These are phyloP conservation scores for Lasiodiplodia citricola DNA, from an alignment of 2,329 filamentous ascomycete species.

Conservation along the genomic window DNA sequence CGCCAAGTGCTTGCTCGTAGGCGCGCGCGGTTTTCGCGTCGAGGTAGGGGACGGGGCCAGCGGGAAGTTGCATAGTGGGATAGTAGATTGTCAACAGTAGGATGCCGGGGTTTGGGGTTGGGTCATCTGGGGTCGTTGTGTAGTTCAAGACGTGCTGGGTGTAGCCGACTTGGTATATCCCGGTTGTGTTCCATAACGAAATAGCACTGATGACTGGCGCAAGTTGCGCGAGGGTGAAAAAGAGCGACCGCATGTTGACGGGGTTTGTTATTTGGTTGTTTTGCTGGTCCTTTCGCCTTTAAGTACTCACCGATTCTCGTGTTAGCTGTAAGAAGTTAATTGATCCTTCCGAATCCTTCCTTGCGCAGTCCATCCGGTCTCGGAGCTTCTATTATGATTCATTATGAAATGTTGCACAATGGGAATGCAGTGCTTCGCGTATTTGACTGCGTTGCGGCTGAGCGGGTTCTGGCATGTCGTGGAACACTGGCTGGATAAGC, in stretches of 20 bases:
- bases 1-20: constrained; percentile 26
- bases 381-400: neutral
- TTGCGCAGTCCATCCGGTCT: neutral
- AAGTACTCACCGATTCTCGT: neutral
- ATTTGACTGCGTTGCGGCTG: too few species aligned
- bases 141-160: constrained; percentile 36
- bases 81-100: constrained; percentile 37
- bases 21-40: constrained; percentile 33
- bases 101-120: constrained; percentile 30
- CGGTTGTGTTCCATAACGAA: constrained; percentile 28
- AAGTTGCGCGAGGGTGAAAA: neutral
- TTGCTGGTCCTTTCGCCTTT: neutral
- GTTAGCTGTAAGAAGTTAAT: neutral
- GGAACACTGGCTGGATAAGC: too few species aligned
- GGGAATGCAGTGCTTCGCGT: too few species aligned
- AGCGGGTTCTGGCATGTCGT: too few species aligned
- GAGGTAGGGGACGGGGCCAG: constrained; percentile 32
- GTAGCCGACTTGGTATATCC: constrained; percentile 35
- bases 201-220: neutral
- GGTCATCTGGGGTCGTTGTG: constrained; percentile 32
- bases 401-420: too few species aligned
- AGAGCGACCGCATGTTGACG: neutral
- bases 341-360: neutral
- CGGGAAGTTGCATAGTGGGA: constrained; percentile 31
- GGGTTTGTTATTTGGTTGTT: neutral